These are phyloP conservation scores for Nakaseomyces delphensis DNA, from an alignment of 1,139 yeast species.

Conservation along the genomic window DNA sequence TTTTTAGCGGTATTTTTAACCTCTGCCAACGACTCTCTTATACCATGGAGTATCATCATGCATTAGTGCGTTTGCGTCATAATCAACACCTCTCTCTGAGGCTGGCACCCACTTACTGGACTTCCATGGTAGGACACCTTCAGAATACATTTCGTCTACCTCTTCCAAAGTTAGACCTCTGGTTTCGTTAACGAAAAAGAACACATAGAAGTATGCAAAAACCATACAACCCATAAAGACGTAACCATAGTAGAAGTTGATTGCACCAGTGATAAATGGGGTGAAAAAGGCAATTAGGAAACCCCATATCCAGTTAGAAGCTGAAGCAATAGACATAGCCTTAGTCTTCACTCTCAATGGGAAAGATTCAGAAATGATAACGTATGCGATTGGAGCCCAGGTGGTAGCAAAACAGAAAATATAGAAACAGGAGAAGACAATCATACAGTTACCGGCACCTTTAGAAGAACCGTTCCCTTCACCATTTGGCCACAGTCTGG, in stretches of 20 bases:
- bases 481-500: conserved; percentile 48
- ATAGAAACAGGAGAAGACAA: conserved; percentile 65
- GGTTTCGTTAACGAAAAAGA: conserved; percentile 58
- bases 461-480: conserved; percentile 40
- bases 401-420: conserved; percentile 73
- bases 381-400: conserved; percentile 76
- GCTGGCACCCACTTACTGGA: conserved; percentile 27
- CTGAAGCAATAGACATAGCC: conserved; percentile 64
- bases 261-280: conserved; percentile 49
- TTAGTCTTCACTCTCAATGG: conserved; percentile 70
- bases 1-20: not conserved
- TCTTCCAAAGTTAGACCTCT: conserved; percentile 62
- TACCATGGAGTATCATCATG: conserved; percentile 14
- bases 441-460: conserved; percentile 65
- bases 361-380: conserved; percentile 62
- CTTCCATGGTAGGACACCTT: conserved; percentile 37
- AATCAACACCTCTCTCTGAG: conserved; percentile 27
- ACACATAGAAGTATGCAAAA: conserved; percentile 51
- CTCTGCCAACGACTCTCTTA: conserved; percentile 18
- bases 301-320: conserved; percentile 69
- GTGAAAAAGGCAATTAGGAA: conserved; percentile 67
- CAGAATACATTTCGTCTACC: conserved; percentile 49
- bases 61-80: conserved; percentile 12
- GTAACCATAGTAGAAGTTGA: conserved; percentile 44
- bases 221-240: conserved; percentile 61